phyloP scores from a whole-genome alignment of 164 flowering plant species.

The Umbellularia californica region DNA sequence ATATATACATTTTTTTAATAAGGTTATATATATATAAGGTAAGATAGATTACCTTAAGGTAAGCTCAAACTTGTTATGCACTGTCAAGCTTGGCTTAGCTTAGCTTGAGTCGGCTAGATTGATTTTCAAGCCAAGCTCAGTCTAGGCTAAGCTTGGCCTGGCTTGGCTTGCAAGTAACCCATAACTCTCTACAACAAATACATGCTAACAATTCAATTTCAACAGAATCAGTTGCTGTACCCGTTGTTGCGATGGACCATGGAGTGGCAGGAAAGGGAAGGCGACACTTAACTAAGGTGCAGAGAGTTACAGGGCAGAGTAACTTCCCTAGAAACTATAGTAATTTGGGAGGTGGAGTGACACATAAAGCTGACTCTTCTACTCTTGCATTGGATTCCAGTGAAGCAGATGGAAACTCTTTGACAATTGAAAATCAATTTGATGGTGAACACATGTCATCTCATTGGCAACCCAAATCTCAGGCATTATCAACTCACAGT shows the following conservation, averaged over 20 bases:
- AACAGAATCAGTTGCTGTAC: conserved; percentile 13
- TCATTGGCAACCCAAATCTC: conserved; percentile 88
- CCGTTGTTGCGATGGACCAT: conserved; percentile 42
- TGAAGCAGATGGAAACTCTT: conserved; percentile 35
- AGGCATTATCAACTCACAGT: conserved; percentile 23
- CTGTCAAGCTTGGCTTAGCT: too few relatives aligned
- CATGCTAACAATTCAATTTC: conserved; percentile 19
- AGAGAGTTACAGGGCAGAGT: conserved; percentile 25
- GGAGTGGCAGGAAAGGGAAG: conserved; percentile 46
- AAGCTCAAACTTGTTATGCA: too few relatives aligned
- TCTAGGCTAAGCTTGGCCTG: too few relatives aligned
- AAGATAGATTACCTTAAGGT: too few relatives aligned
- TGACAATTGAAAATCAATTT: conserved; percentile 34
- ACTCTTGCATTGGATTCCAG: conserved; percentile 24
- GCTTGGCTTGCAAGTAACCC: too few relatives aligned
- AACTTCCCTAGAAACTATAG: conserved; percentile 27
- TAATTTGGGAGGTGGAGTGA: conserved; percentile 24
- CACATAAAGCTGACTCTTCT: conserved; percentile 19
- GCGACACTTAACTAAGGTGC: conserved; percentile 37
- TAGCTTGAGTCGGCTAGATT: too few relatives aligned
- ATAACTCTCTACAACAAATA: too few relatives aligned
- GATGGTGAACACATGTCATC: conserved; percentile 41
- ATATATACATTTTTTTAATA: too few relatives aligned
- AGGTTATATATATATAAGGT: too few relatives aligned
- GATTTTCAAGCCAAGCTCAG: too few relatives aligned